Evolutionary conservation across 495 filamentous ascomycete species (phyloP).

Genomic region (Wilcoxina mikolae): DNA sequence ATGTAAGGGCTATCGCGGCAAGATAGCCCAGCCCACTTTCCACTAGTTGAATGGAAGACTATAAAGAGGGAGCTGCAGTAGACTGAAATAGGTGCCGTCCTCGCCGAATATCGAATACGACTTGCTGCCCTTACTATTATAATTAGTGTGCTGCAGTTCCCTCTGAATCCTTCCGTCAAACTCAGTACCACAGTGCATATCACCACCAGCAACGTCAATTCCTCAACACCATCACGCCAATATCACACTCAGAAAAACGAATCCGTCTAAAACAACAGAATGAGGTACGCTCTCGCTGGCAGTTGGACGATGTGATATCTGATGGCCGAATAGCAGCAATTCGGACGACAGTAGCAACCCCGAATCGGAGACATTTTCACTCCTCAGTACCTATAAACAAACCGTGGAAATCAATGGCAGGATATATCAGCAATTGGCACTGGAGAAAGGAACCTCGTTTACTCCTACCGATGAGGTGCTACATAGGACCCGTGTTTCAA

Average conservation of each 20-base stretch:
- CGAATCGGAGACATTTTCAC: slow-evolving; percentile 27
- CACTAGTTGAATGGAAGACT: slow-evolving; percentile 20
- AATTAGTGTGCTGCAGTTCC: slow-evolving; percentile 7
- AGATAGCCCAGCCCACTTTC: slow-evolving; percentile 24
- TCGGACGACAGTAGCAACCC: slow-evolving; percentile 12
- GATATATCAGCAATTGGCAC: slow-evolving; percentile 56
- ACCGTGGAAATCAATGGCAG: slow-evolving; percentile 52
- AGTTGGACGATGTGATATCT: slow-evolving; percentile 8
- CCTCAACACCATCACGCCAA: slow-evolving; percentile 16
- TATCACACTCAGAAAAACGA: not conserved
- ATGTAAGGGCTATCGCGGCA: slow-evolving; percentile 28
- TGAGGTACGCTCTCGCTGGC: slow-evolving; percentile 8
- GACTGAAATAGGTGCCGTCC: slow-evolving; percentile 13
- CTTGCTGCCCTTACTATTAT: slow-evolving; percentile 13
- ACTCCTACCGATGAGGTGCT: slow-evolving; percentile 73
- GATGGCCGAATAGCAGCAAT: slow-evolving; percentile 5
- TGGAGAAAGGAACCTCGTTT: slow-evolving; percentile 60
- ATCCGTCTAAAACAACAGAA: not conserved
- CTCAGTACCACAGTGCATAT: slow-evolving; percentile 18
- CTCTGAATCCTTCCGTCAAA: slow-evolving; percentile 7
- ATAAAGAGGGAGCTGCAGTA: slow-evolving; percentile 24
- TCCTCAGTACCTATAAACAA: slow-evolving; percentile 48
- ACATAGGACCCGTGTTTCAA: slow-evolving; percentile 18
- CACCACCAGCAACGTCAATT: slow-evolving; percentile 17
- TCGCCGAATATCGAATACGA: slow-evolving; percentile 16